Percentiles rank a stretch among this genome's conserved stretches.
Conservation (phyloP, 768 basidiomycete species). For the Auricularia sp. region DNA sequence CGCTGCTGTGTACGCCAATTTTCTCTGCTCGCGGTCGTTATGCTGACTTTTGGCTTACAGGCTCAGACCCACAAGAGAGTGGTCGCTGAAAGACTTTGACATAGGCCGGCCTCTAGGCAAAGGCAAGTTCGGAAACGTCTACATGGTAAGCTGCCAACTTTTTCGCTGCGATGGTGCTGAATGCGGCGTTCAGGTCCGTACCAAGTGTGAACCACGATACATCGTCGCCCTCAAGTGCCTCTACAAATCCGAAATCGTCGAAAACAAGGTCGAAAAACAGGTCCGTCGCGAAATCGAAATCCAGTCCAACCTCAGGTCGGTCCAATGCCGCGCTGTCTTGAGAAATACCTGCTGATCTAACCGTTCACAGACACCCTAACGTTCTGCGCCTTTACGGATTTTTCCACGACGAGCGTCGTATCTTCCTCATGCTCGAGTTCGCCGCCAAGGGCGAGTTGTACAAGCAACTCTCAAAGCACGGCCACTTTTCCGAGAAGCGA, state of each 20-base stretch:
- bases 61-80: conserved; percentile 67
- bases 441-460: conserved; percentile 96
- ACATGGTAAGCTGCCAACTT: background rate
- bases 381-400: conserved; percentile 91
- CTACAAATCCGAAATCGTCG: conserved; percentile 92
- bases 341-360: background rate
- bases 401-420: conserved; percentile 96
- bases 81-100: conserved; percentile 79
- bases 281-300: conserved; percentile 97
- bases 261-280: conserved; percentile 90
- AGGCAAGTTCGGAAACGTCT: conserved; percentile 68
- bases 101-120: conserved; percentile 97
- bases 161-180: too few species aligned
- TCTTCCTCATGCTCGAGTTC: conserved; percentile 97
- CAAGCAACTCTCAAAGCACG: conserved; percentile 82
- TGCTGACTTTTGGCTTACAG: conserved; percentile 26
- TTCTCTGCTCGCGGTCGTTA: conserved; percentile 10
- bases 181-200: background rate
- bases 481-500: conserved; percentile 80
- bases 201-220: background rate
- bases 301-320: conserved; percentile 72
- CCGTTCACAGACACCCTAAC: conserved; percentile 66
- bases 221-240: conserved; percentile 53
- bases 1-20: conserved; percentile 41
- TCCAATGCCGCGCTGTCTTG: background rate